These are phyloP conservation scores for Trichoderma simmonsii DNA, from an alignment of 2,329 filamentous ascomycete species.

Conservation along the genomic window DNA sequence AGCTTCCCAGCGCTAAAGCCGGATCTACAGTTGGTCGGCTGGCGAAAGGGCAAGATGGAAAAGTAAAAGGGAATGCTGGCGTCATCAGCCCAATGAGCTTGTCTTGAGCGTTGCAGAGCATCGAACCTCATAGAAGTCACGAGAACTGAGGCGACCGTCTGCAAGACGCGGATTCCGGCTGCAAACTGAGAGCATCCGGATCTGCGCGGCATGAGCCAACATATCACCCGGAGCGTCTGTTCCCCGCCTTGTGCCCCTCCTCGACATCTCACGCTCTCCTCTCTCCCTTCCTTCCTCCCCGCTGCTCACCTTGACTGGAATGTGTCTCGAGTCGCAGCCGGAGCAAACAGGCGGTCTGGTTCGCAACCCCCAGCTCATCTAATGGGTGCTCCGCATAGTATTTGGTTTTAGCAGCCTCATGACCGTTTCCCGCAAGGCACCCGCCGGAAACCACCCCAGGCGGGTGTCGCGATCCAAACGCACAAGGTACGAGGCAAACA, in stretches of 20 bases:
- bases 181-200: neutral
- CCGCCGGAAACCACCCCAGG: neutral
- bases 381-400: neutral
- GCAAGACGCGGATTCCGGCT: neutral
- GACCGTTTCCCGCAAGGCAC: constrained; percentile 13
- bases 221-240: neutral
- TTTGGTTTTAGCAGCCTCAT: neutral
- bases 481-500: neutral
- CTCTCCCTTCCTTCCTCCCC: constrained; percentile 1
- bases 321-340: constrained; percentile 9
- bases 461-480: constrained; percentile 5
- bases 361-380: neutral
- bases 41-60: neutral
- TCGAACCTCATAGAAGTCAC: neutral
- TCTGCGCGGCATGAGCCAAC: constrained; percentile 6
- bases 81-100: neutral
- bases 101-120: neutral
- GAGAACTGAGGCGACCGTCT: neutral
- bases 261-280: neutral
- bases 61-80: neutral
- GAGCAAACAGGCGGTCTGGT: constrained; percentile 17
- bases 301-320: constrained; percentile 11
- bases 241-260: neutral
- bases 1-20: neutral
- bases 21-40: neutral